phyloP scores from a whole-genome alignment of 2,329 filamentous ascomycete genomes.

The Parastagonospora nodorum region DNA sequence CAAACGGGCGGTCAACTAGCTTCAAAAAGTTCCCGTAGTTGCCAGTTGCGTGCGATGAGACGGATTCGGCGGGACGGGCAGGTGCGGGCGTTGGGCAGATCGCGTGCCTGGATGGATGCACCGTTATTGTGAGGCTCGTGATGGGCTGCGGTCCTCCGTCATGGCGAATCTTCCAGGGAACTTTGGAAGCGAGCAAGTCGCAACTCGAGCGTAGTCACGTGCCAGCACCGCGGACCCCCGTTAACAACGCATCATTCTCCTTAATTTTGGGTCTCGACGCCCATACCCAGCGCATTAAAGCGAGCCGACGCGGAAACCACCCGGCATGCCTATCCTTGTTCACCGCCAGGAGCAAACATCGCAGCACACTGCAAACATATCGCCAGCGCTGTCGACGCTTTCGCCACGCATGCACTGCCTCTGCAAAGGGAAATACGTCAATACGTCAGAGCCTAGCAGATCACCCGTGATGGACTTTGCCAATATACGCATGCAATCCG shows the following conservation, averaged over 20 bases:
- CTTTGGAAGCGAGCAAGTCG: slow-evolving; percentile 6
- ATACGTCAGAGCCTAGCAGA: too few relatives aligned
- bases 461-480: too few relatives aligned
- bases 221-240: slow-evolving; percentile 2
- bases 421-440: too few relatives aligned
- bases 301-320: slow-evolving; percentile 6
- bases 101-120: slow-evolving; percentile 9
- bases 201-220: slow-evolving; percentile 5
- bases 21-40: slow-evolving; percentile 6
- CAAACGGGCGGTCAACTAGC: slow-evolving; percentile 29
- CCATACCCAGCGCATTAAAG: slow-evolving; percentile 29
- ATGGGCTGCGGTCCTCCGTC: slow-evolving; percentile 28
- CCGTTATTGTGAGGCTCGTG: slow-evolving; percentile 28
- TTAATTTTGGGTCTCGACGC: slow-evolving; percentile 24
- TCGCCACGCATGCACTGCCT: too few relatives aligned
- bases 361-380: background rate
- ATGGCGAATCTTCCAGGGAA: slow-evolving; percentile 25
- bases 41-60: slow-evolving; percentile 10
- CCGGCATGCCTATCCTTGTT: slow-evolving; percentile 10
- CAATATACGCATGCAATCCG: too few relatives aligned
- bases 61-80: slow-evolving; percentile 6
- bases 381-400: too few relatives aligned
- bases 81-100: background rate
- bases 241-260: slow-evolving; percentile 16
- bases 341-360: background rate